These are phyloP conservation scores for Rubroshorea leprosula DNA, from an alignment of 345 rosid genomes.

Conservation along the genomic window DNA sequence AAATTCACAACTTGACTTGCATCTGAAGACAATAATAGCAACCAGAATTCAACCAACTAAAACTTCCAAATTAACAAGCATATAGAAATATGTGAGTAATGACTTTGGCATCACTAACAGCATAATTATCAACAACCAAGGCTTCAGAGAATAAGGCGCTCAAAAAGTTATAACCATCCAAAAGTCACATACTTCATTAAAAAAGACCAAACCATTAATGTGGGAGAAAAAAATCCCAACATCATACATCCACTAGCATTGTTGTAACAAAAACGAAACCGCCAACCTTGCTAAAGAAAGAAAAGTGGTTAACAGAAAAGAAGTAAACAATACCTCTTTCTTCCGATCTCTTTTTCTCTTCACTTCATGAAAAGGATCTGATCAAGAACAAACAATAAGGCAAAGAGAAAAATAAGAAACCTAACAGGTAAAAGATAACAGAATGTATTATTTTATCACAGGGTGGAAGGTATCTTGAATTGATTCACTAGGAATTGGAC, in stretches of 20 bases:
- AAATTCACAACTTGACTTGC: not conserved
- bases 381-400: conserved; percentile 12
- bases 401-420: not conserved
- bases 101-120: not conserved
- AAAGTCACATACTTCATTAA: not conserved
- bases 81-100: not conserved
- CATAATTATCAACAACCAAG: not conserved
- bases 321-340: conserved; percentile 52
- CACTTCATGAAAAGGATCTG: conserved; percentile 87
- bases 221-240: not conserved
- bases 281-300: not conserved
- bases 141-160: not conserved
- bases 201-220: not conserved
- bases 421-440: no score
- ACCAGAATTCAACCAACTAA: not conserved
- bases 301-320: not conserved
- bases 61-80: not conserved
- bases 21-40: not conserved
- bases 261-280: not conserved
- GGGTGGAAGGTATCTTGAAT: no score
- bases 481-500: no score
- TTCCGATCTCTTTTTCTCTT: conserved; percentile 68
- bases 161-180: not conserved
- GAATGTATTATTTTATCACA: no score
- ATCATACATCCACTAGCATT: not conserved